These are phyloP conservation scores for Blastobotrys illinoisensis DNA, from an alignment of 1,139 yeast genomes.

Conservation along the genomic window DNA sequence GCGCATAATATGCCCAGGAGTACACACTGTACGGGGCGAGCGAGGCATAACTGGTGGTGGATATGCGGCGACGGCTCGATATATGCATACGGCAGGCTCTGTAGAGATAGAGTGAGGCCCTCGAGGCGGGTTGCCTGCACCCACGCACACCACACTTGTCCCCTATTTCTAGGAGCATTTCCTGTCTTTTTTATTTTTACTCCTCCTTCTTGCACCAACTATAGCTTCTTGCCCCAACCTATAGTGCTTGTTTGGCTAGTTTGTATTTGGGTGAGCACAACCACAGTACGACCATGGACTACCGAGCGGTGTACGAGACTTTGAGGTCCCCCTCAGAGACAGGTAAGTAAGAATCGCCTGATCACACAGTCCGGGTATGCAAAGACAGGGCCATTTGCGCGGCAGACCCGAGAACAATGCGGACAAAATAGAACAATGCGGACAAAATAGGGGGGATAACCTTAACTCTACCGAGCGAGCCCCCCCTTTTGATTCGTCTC, in stretches of 20 bases:
- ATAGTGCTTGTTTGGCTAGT: not conserved
- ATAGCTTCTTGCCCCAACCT: no score
- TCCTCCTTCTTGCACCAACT: not conserved
- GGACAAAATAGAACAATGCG: no score
- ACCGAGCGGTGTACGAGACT: constrained; percentile 21
- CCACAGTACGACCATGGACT: constrained; percentile 18
- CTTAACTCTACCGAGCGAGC: not conserved
- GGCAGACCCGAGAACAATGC: not conserved
- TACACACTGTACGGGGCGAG: not conserved
- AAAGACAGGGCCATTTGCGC: not conserved
- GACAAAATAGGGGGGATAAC: not conserved
- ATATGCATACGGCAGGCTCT: not conserved
- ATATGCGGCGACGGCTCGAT: not conserved
- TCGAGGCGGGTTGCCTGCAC: not conserved
- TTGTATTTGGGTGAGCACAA: not conserved
- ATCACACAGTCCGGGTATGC: not conserved
- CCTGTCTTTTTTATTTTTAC: not conserved
- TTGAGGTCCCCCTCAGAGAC: constrained; percentile 22
- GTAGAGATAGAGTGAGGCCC: not conserved
- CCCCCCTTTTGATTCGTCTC: no score
- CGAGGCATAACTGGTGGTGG: not conserved
- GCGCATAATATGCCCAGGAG: no score
- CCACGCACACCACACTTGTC: not conserved
- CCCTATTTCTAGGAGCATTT: constrained; percentile 1
- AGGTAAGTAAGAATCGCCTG: constrained; percentile 15